Base-by-base conservation (phyloP, 164 flowering plant genomes). In the Vitis labrusca region DNA sequence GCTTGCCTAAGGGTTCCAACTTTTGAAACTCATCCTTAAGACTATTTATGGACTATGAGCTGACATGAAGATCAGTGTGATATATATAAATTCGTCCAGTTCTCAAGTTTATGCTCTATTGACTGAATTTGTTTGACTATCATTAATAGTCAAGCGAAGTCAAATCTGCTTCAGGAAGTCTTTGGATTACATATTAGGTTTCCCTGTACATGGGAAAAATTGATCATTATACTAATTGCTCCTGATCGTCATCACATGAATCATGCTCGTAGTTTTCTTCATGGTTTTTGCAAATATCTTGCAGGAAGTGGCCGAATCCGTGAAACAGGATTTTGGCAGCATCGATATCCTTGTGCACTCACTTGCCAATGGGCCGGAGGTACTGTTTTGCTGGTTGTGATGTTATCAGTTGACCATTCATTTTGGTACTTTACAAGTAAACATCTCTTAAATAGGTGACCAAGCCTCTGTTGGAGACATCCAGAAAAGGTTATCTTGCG, bases 301-400 rank as follows among this genome's bases (percentile, higher is more conserved):
- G 59, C 82, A 95, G 99, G 99, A 95, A 89, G 94, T 81, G 64
- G 97, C 90, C 61, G 93, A 89, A 79, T 80, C 82, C 57, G 98
- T 95, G 54, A 91, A 90, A 75, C 73, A 86, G 71, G 99, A 93
- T 81, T 95, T 88, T 83, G 99, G 99, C 61, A 91, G 86, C 86
- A 91, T 95, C 78, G 98, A 95, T 80, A 91, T 95, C 70, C 99
- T 95, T 71, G 99, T 95, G 70, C 99, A 95, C 67, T 95, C 99
- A 47, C 96, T 95, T 72, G 99, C 97, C 37, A 95, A 95, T 83
- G 97, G 99, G 14, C 99, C 98, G 58, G 99, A 93, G 92, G 98
- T 95, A 81, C 1, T 50, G n/a, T 60, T 10, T 63, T 66, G 19
- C 23, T 63, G 16, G 51, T 63, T 12, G n/a, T 62, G n/a, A 54